Conservation (phyloP, 768 basidiomycete genomes). For the Hypholoma fasciculare region DNA sequence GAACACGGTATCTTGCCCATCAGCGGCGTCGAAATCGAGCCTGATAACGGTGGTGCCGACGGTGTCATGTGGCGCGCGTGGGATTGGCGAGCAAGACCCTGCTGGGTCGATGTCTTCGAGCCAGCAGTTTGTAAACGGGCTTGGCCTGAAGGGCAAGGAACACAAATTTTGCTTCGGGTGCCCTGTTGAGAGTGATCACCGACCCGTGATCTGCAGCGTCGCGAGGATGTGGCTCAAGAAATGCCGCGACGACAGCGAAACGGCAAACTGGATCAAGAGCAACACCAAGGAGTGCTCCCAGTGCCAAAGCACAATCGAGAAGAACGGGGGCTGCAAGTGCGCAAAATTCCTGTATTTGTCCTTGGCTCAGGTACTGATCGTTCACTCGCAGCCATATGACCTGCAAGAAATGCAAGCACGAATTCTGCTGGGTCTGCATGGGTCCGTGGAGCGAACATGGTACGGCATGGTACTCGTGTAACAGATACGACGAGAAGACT, state of each 20-base stretch:
- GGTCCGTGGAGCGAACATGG: conserved; percentile 98
- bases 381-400: conserved; percentile 86
- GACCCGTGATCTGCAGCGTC: conserved; percentile 86
- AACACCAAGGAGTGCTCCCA: conserved; percentile 98
- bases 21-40: conserved; percentile 74
- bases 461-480: conserved; percentile 97
- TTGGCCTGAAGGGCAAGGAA: conserved; percentile 39
- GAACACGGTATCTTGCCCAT: conserved; percentile 86
- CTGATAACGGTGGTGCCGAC: conserved; percentile 84
- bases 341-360: conserved; percentile 32
- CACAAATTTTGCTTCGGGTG: conserved; percentile 97
- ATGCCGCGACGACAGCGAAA: conserved; percentile 96
- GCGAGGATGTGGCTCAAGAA: conserved; percentile 96
- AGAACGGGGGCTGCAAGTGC: conserved; percentile 99
- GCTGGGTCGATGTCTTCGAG: conserved; percentile 28
- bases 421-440: conserved; percentile 99
- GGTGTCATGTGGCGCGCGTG: conserved; percentile 77
- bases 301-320: conserved; percentile 98
- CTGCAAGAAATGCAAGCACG: conserved; percentile 98
- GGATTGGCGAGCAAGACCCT: conserved; percentile 33
- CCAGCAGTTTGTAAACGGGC: conserved; percentile 23
- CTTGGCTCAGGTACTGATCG: conserved; percentile 1
- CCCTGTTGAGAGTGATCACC: conserved; percentile 82
- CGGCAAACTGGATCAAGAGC: conserved; percentile 99
- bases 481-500: conserved; percentile 92